Conservation (phyloP, 2,329 filamentous ascomycete genomes). For the Penicillium brevicompactum region DNA sequence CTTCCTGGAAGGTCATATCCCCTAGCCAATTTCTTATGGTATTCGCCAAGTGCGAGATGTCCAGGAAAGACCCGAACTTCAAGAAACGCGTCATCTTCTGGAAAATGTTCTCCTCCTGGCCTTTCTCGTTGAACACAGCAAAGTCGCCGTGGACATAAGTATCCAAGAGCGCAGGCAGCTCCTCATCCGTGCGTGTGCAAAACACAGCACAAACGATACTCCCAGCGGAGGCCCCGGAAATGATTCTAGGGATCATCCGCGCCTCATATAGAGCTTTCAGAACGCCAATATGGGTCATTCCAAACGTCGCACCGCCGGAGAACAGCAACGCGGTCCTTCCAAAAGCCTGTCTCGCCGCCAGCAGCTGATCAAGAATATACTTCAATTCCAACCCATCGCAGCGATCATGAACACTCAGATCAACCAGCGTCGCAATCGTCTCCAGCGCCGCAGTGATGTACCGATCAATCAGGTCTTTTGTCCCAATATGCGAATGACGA, state of each 20-base stretch:
- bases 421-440: constrained; percentile 72
- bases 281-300: constrained; percentile 90
- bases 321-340: constrained; percentile 81
- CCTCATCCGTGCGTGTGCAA: constrained; percentile 75
- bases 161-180: constrained; percentile 69
- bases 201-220: constrained; percentile 83
- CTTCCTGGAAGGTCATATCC: constrained; percentile 92
- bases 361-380: constrained; percentile 66
- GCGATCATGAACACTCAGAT: constrained; percentile 56
- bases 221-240: constrained; percentile 84
- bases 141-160: constrained; percentile 79
- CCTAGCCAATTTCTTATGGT: constrained; percentile 82
- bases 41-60: constrained; percentile 76
- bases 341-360: constrained; percentile 75
- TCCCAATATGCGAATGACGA: constrained; percentile 80
- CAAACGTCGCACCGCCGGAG: constrained; percentile 85
- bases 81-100: constrained; percentile 72
- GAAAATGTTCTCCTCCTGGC: constrained; percentile 62
- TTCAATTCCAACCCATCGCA: constrained; percentile 60
- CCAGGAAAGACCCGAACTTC: constrained; percentile 81
- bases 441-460: constrained; percentile 80
- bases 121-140: constrained; percentile 72
- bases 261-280: constrained; percentile 77
- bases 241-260: constrained; percentile 77
- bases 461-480: constrained; percentile 81